phyloP scores from a whole-genome alignment of 768 basidiomycete species.

The Mycena maculata region DNA sequence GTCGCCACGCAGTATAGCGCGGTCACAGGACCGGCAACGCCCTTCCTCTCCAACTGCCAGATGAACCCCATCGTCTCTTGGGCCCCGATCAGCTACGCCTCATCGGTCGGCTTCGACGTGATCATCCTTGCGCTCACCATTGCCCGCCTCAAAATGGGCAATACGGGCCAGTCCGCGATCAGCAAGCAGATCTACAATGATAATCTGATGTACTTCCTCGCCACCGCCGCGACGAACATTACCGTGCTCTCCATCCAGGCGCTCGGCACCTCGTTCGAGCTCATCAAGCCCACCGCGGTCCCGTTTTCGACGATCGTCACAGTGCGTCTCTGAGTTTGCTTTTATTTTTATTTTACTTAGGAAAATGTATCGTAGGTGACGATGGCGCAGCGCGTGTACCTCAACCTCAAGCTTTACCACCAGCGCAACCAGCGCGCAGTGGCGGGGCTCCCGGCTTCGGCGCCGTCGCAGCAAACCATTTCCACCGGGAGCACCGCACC shows the following conservation, averaged over 20 bases:
- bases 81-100: conserved; percentile 49
- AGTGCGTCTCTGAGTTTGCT: not conserved
- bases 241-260: conserved; percentile 43
- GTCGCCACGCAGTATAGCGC: conserved; percentile 46
- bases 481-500: not conserved
- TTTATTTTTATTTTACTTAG: not conserved
- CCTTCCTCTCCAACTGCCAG: conserved; percentile 49
- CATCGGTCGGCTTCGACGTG: conserved; percentile 45
- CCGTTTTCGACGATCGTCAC: conserved; percentile 45
- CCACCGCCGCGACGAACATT: conserved; percentile 43
- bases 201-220: conserved; percentile 43
- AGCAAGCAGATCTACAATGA: conserved; percentile 44
- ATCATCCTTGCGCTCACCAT: conserved; percentile 42
- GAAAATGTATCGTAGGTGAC: conserved; percentile 28
- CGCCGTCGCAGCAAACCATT: not conserved
- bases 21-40: conserved; percentile 38
- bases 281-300: conserved; percentile 43
- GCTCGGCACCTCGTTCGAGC: conserved; percentile 39
- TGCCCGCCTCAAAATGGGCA: conserved; percentile 26
- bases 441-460: not conserved
- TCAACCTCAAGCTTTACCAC: conserved; percentile 42
- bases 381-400: conserved; percentile 48
- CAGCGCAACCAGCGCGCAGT: not conserved
- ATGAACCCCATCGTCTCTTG: conserved; percentile 46
- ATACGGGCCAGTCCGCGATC: conserved; percentile 38